phyloP scores from a whole-genome alignment of 1,284 basidiomycete genomes.

The Lentinula novae-zelandiae region DNA sequence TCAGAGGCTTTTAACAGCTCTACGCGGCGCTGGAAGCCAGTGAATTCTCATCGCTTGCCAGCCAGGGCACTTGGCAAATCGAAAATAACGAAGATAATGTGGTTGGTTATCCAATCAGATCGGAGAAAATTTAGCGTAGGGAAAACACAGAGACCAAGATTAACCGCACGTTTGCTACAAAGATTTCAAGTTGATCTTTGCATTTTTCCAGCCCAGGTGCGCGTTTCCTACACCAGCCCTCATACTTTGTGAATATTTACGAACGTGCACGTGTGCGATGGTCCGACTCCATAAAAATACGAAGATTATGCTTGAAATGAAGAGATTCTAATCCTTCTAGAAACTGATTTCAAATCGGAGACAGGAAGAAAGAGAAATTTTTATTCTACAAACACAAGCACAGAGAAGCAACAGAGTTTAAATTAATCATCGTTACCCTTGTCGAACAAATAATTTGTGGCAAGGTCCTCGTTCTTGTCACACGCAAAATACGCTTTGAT shows the following conservation, averaged over 20 bases:
- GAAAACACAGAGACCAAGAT: not conserved
- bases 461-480: conserved; percentile 93
- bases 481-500: conserved; percentile 89
- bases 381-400: conserved; percentile 4
- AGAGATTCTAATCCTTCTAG: not conserved
- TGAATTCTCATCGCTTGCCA: not conserved
- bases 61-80: not conserved
- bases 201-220: too few species aligned
- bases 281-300: not conserved
- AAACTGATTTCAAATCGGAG: not conserved
- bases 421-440: conserved; percentile 35
- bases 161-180: not conserved
- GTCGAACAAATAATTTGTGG: conserved; percentile 90
- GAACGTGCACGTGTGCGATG: not conserved
- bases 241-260: not conserved
- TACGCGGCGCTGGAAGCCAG: not conserved
- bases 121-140: not conserved
- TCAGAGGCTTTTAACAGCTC: not conserved
- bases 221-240: not conserved
- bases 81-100: not conserved
- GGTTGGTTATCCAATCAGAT: not conserved
- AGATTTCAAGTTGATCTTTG: not conserved
- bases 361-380: not conserved
- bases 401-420: not conserved
- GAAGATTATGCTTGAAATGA: not conserved